phyloP scores from a whole-genome alignment of 371 early-diverging fungal species.

The Spiromyces aspiralis region DNA sequence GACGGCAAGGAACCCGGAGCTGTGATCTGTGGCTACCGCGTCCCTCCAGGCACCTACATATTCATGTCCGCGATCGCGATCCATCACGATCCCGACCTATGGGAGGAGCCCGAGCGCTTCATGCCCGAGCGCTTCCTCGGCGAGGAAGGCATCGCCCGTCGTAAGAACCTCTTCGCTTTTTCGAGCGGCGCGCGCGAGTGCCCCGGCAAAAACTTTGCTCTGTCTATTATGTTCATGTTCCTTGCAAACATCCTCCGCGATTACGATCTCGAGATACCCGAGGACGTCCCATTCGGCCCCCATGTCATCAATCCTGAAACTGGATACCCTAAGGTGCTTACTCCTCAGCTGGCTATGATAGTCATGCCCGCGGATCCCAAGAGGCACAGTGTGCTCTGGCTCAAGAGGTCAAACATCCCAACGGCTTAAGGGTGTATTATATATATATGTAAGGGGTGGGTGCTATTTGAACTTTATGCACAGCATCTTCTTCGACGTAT shows the following conservation, averaged over 20 bases:
- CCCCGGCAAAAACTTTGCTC: conserved; percentile 13
- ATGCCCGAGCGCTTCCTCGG: conserved; percentile 15
- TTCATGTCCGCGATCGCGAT: too few relatives aligned
- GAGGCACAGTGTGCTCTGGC: too few relatives aligned
- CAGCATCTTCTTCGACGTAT: too few relatives aligned
- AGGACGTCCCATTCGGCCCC: conserved; percentile 8
- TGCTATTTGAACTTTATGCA: too few relatives aligned
- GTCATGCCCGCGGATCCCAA: too few relatives aligned
- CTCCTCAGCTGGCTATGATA: too few relatives aligned
- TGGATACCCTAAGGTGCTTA: too few relatives aligned
- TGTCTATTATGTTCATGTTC: conserved; percentile 13
- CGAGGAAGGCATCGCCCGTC: conserved; percentile 1
- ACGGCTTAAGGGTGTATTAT: too few relatives aligned
- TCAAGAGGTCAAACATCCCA: too few relatives aligned
- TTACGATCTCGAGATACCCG: conserved; percentile 13
- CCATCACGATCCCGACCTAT: not conserved
- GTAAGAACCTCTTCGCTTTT: conserved; percentile 13
- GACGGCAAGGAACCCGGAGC: too few relatives aligned
- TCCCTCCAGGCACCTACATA: not conserved
- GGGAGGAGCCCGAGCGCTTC: conserved; percentile 9
- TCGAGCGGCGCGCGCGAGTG: conserved; percentile 21
- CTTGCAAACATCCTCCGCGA: conserved; percentile 18
- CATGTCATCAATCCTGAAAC: conserved; percentile 2
- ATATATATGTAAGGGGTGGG: too few relatives aligned
- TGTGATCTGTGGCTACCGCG: not conserved